Evolutionary conservation across 2,329 filamentous ascomycete genomes (phyloP).

Genomic region (Leptographium galeiforme): DNA sequence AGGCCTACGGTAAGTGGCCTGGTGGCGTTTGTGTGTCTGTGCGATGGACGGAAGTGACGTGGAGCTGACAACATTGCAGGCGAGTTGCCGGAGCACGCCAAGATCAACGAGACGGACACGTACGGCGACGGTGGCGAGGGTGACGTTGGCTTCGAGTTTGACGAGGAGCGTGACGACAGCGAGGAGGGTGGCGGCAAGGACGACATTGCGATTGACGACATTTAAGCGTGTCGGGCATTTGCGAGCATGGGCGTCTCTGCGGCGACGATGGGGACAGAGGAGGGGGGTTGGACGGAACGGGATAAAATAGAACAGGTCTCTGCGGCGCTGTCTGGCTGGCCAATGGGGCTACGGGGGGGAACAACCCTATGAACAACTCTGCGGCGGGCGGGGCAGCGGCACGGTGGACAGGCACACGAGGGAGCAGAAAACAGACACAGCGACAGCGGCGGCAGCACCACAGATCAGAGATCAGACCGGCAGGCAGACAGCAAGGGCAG

Average conservation of each 20-base stretch:
- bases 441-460: neutral
- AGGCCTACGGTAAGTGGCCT: constrained; percentile 50
- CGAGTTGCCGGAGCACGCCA: constrained; percentile 90
- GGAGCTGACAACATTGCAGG: constrained; percentile 27
- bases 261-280: neutral
- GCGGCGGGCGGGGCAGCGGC: neutral
- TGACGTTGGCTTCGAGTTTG: constrained; percentile 97
- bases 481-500: neutral
- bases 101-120: constrained; percentile 99
- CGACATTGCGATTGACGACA: constrained; percentile 82
- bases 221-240: constrained; percentile 39
- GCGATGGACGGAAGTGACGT: too few species aligned
- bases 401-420: neutral
- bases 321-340: neutral
- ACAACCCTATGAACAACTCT: neutral
- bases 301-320: neutral
- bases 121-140: constrained; percentile 85
- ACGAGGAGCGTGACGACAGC: constrained; percentile 67
- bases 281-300: too few species aligned
- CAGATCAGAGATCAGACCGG: neutral
- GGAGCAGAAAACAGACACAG: too few species aligned
- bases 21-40: neutral
- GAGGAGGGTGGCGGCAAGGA: constrained; percentile 39
- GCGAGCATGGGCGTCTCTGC: neutral
- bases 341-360: neutral